A percentile compares a stretch with the other conserved stretches of the same genome.
Conservation (phyloP, 169 alveolate species). For the Cryptosporidium ubiquitum region DNA sequence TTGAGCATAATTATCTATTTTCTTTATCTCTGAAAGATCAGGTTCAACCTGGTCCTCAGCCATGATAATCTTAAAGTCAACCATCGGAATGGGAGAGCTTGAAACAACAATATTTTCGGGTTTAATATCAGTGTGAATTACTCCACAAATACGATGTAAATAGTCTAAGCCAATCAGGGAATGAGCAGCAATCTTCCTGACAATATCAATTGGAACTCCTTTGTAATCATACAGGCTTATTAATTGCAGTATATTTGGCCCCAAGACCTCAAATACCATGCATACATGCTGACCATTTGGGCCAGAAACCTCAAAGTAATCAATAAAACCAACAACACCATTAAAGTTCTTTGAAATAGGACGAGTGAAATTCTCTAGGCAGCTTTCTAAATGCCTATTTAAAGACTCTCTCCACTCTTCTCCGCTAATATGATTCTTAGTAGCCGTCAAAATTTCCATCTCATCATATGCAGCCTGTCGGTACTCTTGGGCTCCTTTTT, state of each 20-base stretch:
- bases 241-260: constrained; percentile 96
- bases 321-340: constrained; percentile 93
- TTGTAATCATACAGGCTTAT: constrained; percentile 95
- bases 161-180: constrained; percentile 97
- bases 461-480: constrained; percentile 98
- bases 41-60: constrained; percentile 73
- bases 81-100: constrained; percentile 59
- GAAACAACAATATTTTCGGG: constrained; percentile 97
- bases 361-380: constrained; percentile 16
- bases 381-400: constrained; percentile 17
- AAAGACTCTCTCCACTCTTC: constrained; percentile 84
- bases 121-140: constrained; percentile 99
- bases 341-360: constrained; percentile 75
- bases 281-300: constrained; percentile 98
- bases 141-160: constrained; percentile 94
- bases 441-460: constrained; percentile 91
- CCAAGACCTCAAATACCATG: constrained; percentile 98
- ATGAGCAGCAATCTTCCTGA: constrained; percentile 95
- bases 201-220: constrained; percentile 95
- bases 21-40: not conserved
- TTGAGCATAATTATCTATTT: not conserved
- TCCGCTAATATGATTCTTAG: constrained; percentile 79
- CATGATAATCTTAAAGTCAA: constrained; percentile 44
- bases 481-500: constrained; percentile 95
- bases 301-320: constrained; percentile 94